Evolutionary conservation across 352 stramenopile species (phyloP).

Genomic region (Phytophthora foliorum): DNA sequence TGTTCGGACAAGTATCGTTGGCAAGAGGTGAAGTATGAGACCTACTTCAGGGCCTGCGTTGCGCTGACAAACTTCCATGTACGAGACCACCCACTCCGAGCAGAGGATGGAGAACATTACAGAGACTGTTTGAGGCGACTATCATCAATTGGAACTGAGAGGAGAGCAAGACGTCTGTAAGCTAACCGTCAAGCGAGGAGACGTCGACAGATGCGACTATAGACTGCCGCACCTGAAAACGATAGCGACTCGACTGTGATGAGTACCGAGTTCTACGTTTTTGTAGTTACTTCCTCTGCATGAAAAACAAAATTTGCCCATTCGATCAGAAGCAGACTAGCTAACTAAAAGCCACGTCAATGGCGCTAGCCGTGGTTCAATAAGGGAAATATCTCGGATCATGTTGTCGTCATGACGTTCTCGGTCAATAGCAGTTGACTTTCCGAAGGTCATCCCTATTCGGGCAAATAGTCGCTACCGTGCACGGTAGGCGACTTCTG

Average conservation of each 20-base stretch:
- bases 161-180: neutral
- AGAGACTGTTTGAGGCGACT: neutral
- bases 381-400: neutral
- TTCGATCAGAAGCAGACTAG: neutral
- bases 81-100: constrained; percentile 1
- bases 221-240: neutral
- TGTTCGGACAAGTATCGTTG: constrained; percentile 6
- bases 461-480: neutral
- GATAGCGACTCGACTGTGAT: constrained; percentile 1
- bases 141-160: neutral
- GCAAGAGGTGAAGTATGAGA: constrained; percentile 1
- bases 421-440: neutral
- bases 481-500: neutral
- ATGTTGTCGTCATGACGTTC: neutral
- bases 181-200: neutral
- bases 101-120: neutral
- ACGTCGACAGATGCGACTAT: neutral
- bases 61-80: neutral
- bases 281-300: neutral
- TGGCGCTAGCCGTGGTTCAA: neutral
- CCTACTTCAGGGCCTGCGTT: neutral
- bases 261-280: constrained; percentile 2
- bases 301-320: neutral
- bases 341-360: neutral
- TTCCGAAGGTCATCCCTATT: neutral